Percentiles rank a stretch among this genome's conserved stretches.
phyloP scores from a whole-genome alignment of 768 basidiomycete genomes.

The Auricularia cornea region DNA sequence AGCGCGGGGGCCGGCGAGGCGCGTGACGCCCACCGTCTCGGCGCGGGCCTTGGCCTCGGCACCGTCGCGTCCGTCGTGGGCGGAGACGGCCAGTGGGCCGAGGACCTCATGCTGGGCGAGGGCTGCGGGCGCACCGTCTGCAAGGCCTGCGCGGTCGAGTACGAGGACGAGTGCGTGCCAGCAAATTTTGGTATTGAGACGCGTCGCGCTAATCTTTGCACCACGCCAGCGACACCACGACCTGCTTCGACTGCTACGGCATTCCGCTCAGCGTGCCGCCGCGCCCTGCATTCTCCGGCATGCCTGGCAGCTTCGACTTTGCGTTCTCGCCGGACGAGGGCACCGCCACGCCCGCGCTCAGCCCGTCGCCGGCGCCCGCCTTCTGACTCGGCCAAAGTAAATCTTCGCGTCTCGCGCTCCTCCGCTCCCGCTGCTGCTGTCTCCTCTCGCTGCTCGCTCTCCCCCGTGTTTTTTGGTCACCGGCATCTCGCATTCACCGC shows the following conservation, averaged over 20 bases:
- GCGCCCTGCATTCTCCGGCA: background rate
- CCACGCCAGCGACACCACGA: background rate
- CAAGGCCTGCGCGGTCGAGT: background rate
- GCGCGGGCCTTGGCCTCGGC: background rate
- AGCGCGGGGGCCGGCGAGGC: background rate
- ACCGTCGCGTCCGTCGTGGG: background rate
- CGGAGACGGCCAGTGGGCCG: background rate
- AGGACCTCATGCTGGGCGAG: background rate
- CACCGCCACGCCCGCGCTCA: background rate
- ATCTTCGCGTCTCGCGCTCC: background rate
- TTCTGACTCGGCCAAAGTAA: background rate
- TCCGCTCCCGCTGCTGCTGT: background rate
- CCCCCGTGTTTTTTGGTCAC: no score
- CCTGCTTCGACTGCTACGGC: background rate
- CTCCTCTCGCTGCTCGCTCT: background rate
- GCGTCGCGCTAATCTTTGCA: background rate
- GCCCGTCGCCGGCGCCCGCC: background rate
- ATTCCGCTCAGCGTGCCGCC: background rate
- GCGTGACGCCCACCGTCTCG: background rate
- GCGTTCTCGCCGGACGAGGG: background rate
- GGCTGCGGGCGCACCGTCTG: background rate
- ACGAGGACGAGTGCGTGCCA: background rate
- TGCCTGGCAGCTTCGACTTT: background rate
- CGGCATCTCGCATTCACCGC: no score
- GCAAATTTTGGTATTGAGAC: background rate